Evolutionary conservation across 2,329 filamentous ascomycete species (phyloP).

Genomic region (Fusarium xylarioides): DNA sequence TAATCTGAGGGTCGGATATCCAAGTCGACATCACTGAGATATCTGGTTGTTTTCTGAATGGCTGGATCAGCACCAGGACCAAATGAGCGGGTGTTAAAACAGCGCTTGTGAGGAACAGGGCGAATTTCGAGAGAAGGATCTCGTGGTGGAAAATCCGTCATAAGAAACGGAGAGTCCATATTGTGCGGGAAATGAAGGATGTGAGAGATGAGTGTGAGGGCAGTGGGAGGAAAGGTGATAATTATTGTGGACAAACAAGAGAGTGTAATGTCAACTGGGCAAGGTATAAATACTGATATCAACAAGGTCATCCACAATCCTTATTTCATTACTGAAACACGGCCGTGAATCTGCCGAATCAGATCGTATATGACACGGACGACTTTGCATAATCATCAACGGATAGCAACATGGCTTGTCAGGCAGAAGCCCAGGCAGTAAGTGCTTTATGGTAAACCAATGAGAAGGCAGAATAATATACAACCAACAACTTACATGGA

Average conservation of each 20-base stretch:
- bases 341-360: not conserved
- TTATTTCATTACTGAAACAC: not conserved
- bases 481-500: not conserved
- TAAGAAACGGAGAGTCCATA: not conserved
- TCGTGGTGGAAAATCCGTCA: not conserved
- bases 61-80: constrained; percentile 13
- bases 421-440: constrained; percentile 16
- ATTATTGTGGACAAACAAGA: not conserved
- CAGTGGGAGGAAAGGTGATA: not conserved
- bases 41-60: constrained; percentile 1
- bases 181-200: not conserved
- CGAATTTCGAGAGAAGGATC: constrained; percentile 9
- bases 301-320: not conserved
- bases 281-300: not conserved
- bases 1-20: constrained; percentile 13
- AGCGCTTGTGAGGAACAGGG: constrained; percentile 7
- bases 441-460: not conserved
- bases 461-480: not conserved
- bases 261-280: not conserved
- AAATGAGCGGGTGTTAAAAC: constrained; percentile 4
- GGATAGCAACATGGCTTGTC: not conserved
- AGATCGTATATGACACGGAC: not conserved
- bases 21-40: constrained; percentile 16
- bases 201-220: too few species aligned
- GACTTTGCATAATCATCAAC: not conserved